Evolutionary conservation across 1,284 basidiomycete genomes (phyloP).

Genomic region (Apiotrichum gracile): DNA sequence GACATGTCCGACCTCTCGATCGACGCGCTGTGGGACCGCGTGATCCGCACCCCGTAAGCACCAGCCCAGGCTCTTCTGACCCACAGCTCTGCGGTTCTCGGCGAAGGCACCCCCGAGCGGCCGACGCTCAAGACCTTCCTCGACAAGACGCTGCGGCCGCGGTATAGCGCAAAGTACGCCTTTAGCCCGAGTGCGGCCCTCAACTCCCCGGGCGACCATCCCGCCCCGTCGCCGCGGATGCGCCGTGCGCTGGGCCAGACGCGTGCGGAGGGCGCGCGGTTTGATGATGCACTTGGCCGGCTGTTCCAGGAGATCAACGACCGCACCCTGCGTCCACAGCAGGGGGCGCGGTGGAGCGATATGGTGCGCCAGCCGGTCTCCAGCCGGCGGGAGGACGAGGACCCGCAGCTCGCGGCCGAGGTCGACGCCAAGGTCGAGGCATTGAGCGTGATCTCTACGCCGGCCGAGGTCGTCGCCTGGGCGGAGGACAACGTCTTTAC

Average conservation of each 20-base stretch:
- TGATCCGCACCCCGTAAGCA: conserved; percentile 13
- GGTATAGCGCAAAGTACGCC: neutral
- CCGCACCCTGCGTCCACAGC: neutral
- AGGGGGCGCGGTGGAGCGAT: neutral
- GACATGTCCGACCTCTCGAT: too few relatives aligned
- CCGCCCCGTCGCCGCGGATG: neutral
- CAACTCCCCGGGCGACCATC: neutral
- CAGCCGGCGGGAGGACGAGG: conserved; percentile 13
- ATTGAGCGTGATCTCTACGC: conserved; percentile 63
- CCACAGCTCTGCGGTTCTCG: neutral
- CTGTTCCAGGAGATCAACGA: conserved; percentile 20
- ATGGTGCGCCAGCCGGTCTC: neutral
- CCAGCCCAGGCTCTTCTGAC: neutral
- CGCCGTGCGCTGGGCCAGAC: conserved; percentile 27
- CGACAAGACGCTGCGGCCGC: neutral
- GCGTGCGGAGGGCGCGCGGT: conserved; percentile 23
- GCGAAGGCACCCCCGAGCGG: neutral
- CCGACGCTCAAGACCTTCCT: neutral
- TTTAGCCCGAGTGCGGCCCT: neutral
- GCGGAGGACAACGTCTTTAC: conserved; percentile 62
- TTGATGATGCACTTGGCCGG: conserved; percentile 24
- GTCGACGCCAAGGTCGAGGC: conserved; percentile 70
- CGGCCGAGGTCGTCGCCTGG: conserved; percentile 71
- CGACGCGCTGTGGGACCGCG: conserved; percentile 14
- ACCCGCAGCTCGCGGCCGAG: conserved; percentile 22